These are phyloP conservation scores for Sclerotinia borealis DNA, from an alignment of 2,329 filamentous ascomycete species.

Conservation along the genomic window DNA sequence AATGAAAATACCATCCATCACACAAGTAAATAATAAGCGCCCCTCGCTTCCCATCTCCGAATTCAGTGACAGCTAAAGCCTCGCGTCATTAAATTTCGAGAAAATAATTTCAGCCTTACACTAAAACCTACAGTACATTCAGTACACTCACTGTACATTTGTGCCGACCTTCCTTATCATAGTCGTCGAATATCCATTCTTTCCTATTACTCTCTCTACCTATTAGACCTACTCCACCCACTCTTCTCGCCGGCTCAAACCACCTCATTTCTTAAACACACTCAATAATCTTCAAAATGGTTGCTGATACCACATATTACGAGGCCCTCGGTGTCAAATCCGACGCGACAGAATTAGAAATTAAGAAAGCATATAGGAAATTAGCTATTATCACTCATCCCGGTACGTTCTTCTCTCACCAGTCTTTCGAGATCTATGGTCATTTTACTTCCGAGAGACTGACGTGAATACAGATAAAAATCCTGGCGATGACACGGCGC, in stretches of 20 bases:
- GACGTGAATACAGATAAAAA: slow-evolving; percentile 70
- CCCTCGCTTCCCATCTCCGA: neutral
- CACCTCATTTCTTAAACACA: neutral
- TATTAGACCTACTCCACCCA: neutral
- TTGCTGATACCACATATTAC: slow-evolving; percentile 34
- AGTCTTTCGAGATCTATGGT: neutral
- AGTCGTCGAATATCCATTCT: neutral
- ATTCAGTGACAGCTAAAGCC: neutral
- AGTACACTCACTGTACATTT: neutral
- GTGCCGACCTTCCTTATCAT: neutral
- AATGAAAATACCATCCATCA: neutral
- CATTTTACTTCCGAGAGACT: neutral
- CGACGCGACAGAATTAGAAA: slow-evolving; percentile 82
- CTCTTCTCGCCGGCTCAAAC: neutral
- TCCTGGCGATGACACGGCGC: slow-evolving; percentile 87
- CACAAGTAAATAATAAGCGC: neutral
- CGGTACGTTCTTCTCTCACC: slow-evolving; percentile 21
- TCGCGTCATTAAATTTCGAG: slow-evolving; percentile 13
- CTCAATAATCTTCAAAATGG: slow-evolving; percentile 21
- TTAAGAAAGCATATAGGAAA: slow-evolving; percentile 96
- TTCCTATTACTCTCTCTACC: neutral
- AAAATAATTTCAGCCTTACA: slow-evolving; percentile 6
- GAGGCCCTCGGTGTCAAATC: slow-evolving; percentile 79
- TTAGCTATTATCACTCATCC: slow-evolving; percentile 83
- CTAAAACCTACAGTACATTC: neutral